Percentiles rank a stretch among this genome's conserved stretches.
phyloP scores from a whole-genome alignment of 108 stramenopile species.

The Halocafeteria seosinensis region DNA sequence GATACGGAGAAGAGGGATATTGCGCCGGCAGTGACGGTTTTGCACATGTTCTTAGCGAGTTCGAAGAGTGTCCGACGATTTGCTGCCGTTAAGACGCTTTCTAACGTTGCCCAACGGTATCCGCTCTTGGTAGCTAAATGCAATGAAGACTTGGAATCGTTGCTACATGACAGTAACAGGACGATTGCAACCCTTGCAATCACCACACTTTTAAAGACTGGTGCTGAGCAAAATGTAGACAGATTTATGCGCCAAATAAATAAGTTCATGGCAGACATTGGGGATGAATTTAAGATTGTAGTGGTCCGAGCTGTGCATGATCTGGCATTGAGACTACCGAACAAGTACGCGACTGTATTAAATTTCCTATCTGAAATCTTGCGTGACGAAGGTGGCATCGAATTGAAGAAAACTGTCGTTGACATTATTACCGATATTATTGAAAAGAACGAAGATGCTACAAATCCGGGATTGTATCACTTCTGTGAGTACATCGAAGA shows the following conservation, averaged over 20 bases:
- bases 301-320: slow-evolving; percentile 65
- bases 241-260: slow-evolving; percentile 91
- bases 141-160: slow-evolving; percentile 91
- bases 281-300: slow-evolving; percentile 95
- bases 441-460: slow-evolving; percentile 58
- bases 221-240: slow-evolving; percentile 76
- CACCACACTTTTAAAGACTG: slow-evolving; percentile 95
- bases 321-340: slow-evolving; percentile 68
- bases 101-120: slow-evolving; percentile 63
- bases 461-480: slow-evolving; percentile 62
- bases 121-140: slow-evolving; percentile 83
- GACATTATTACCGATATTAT: slow-evolving; percentile 63
- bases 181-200: slow-evolving; percentile 94
- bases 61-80: slow-evolving; percentile 81
- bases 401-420: slow-evolving; percentile 76
- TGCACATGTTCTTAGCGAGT: slow-evolving; percentile 76
- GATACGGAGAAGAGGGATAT: slow-evolving; percentile 76
- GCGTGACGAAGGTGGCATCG: slow-evolving; percentile 77
- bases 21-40: slow-evolving; percentile 75
- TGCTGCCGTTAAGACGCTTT: slow-evolving; percentile 80
- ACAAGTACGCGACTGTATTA: slow-evolving; percentile 68
- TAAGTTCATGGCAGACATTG: slow-evolving; percentile 87
- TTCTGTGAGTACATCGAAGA: slow-evolving; percentile 95
- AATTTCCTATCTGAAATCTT: slow-evolving; percentile 74
- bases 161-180: slow-evolving; percentile 80